These are phyloP conservation scores for Mycena chlorophos DNA, from an alignment of 768 basidiomycete genomes.

Conservation along the genomic window DNA sequence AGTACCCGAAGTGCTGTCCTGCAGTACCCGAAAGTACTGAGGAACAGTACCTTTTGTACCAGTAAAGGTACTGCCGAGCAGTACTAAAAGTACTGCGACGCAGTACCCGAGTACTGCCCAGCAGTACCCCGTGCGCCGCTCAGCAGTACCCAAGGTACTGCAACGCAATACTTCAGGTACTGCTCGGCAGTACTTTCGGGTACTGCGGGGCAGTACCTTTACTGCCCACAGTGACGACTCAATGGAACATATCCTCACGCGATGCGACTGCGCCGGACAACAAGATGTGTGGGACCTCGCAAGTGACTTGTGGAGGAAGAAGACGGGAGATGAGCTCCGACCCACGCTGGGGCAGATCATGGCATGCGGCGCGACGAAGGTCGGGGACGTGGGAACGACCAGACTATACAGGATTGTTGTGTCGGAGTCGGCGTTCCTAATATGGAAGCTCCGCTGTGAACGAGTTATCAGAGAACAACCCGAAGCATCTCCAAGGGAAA, in stretches of 20 bases:
- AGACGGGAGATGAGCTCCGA: constrained; percentile 7
- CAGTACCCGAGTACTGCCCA: too few species aligned
- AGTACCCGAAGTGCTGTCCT: too few species aligned
- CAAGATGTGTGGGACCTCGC: constrained; percentile 2
- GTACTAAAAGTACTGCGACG: too few species aligned
- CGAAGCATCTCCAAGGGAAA: neutral
- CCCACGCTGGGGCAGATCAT: neutral
- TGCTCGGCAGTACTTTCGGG: too few species aligned
- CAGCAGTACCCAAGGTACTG: too few species aligned
- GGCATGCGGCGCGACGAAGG: neutral
- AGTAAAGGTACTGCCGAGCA: too few species aligned
- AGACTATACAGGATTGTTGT: neutral
- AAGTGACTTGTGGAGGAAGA: neutral
- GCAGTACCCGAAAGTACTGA: too few species aligned
- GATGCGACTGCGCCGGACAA: constrained; percentile 8
- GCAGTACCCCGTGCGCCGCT: too few species aligned
- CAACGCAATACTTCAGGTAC: too few species aligned
- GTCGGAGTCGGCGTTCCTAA: neutral
- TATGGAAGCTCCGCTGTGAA: neutral
- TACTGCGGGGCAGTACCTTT: too few species aligned
- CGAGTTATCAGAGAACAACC: neutral
- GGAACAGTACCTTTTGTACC: too few species aligned
- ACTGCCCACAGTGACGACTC: too few species aligned
- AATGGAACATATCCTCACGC: constrained; percentile 16
- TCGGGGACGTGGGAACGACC: neutral